These are phyloP conservation scores for Chaetomium cochliodes DNA, from an alignment of 495 filamentous ascomycete genomes.

Conservation along the genomic window DNA sequence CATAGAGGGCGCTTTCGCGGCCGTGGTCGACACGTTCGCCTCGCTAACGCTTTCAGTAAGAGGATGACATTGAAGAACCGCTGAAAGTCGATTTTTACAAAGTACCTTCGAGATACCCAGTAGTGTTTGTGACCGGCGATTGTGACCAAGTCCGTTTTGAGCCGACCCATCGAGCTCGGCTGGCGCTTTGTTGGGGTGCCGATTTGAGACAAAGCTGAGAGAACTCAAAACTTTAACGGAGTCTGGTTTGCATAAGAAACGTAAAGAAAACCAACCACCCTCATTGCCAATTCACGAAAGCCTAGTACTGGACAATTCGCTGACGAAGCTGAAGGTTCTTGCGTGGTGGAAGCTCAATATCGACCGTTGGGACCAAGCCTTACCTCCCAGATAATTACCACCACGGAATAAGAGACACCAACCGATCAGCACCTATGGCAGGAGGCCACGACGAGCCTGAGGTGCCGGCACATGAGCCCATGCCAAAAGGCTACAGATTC, in stretches of 20 bases:
- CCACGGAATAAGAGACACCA: background rate
- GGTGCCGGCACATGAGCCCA: conserved; percentile 20
- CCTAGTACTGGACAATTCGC: background rate
- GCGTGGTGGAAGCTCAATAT: too few species aligned
- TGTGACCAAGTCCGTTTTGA: background rate
- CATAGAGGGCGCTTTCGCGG: background rate
- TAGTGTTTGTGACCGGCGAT: background rate
- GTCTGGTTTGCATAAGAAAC: too few species aligned
- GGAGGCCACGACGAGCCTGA: conserved; percentile 20
- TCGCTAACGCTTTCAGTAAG: background rate
- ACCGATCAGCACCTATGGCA: background rate
- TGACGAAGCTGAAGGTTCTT: background rate
- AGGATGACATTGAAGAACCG: background rate
- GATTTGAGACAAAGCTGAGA: background rate
- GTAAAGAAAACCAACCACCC: too few species aligned
- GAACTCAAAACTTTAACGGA: background rate
- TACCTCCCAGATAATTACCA: background rate
- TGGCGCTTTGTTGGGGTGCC: background rate
- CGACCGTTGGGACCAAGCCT: background rate
- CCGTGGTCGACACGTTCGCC: background rate
- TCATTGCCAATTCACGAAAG: background rate
- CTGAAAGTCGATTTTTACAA: background rate
- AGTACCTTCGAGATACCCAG: background rate
- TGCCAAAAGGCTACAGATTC: conserved; percentile 40
- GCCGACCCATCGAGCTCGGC: background rate